These are phyloP conservation scores for Erythrobasidium yunnanense DNA, from an alignment of 768 basidiomycete genomes.

Conservation along the genomic window DNA sequence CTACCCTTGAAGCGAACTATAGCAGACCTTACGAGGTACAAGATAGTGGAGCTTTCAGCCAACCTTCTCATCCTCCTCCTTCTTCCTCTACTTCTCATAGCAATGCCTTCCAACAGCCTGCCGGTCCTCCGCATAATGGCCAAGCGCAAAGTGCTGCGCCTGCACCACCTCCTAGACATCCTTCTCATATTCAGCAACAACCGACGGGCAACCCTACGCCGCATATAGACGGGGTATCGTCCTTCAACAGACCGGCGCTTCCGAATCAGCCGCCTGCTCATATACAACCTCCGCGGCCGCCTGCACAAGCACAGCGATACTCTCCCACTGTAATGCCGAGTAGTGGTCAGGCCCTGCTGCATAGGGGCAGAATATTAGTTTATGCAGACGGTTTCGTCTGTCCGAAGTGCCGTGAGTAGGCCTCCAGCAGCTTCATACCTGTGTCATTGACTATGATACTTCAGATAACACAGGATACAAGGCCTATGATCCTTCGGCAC, in stretches of 20 bases:
- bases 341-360: conserved; percentile 6
- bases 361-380: conserved; percentile 5
- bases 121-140: background rate
- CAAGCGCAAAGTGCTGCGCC: no score
- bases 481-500: conserved; percentile 9
- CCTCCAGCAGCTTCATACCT: background rate
- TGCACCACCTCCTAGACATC: background rate
- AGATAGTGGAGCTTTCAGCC: conserved; percentile 11
- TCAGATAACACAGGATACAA: conserved; percentile 24
- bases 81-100: background rate
- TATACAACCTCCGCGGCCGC: background rate
- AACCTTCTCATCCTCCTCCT: background rate
- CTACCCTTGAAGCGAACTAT: conserved; percentile 23
- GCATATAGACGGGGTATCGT: conserved; percentile 16
- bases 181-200: conserved; percentile 1
- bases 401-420: conserved; percentile 20
- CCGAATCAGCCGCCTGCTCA: conserved; percentile 19
- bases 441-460: background rate
- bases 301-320: background rate
- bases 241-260: conserved; percentile 22
- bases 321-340: conserved; percentile 2
- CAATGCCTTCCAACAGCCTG: background rate
- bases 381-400: conserved; percentile 7
- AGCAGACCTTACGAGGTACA: conserved; percentile 21
- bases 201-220: background rate